These are phyloP conservation scores for Aspergillus haitiensis DNA, from an alignment of 495 filamentous ascomycete species.

Conservation along the genomic window DNA sequence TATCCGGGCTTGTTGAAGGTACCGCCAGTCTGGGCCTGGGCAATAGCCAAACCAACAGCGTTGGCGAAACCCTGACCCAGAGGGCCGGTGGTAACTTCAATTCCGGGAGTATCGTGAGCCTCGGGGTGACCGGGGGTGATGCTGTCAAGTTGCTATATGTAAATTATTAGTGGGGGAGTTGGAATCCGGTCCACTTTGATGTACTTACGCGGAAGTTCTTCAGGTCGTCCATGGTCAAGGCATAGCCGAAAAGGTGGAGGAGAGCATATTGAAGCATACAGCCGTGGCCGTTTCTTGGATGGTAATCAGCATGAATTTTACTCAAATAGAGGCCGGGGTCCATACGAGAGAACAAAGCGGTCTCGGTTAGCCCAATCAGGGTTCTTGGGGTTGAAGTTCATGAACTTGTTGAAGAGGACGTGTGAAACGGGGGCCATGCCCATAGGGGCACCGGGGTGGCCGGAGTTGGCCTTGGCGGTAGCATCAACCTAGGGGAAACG, in stretches of 20 bases:
- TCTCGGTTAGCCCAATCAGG: slow-evolving; percentile 95
- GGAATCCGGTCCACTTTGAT: background rate
- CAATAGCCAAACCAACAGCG: slow-evolving; percentile 94
- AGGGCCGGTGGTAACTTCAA: slow-evolving; percentile 97
- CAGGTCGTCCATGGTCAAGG: slow-evolving; percentile 79
- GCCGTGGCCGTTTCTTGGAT: slow-evolving; percentile 85
- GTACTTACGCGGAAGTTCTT: slow-evolving; percentile 89
- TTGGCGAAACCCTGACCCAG: slow-evolving; percentile 95
- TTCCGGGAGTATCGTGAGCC: slow-evolving; percentile 89
- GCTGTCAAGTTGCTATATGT: slow-evolving; percentile 71
- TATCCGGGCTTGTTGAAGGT: slow-evolving; percentile 97
- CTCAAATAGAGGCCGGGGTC: background rate
- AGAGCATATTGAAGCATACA: slow-evolving; percentile 99
- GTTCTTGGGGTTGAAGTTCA: slow-evolving; percentile 99
- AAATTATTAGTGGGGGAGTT: slow-evolving; percentile 3
- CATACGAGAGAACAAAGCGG: slow-evolving; percentile 98
- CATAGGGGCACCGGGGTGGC: slow-evolving; percentile 99
- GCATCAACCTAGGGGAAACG: slow-evolving; percentile 79
- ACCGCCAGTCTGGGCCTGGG: slow-evolving; percentile 84
- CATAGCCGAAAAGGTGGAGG: slow-evolving; percentile 94
- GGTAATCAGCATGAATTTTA: slow-evolving; percentile 14
- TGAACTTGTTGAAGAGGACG: slow-evolving; percentile 97
- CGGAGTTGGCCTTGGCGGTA: slow-evolving; percentile 91
- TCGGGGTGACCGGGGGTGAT: slow-evolving; percentile 97
- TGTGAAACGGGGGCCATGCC: slow-evolving; percentile 97